Conservation (phyloP, 352 stramenopile genomes). For the Globisporangium okanoganense region DNA sequence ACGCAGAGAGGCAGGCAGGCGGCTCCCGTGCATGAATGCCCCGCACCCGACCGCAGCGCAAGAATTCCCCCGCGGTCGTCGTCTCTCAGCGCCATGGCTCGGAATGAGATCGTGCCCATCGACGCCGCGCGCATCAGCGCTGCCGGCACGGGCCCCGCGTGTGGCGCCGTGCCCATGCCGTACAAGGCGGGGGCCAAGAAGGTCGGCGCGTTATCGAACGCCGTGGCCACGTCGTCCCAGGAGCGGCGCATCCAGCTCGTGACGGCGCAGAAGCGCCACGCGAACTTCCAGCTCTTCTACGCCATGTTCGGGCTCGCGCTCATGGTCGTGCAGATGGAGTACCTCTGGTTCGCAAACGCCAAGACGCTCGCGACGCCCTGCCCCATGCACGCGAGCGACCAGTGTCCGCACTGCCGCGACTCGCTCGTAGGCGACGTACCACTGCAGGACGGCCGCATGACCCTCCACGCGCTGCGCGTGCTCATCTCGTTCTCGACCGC, state of each 20-base stretch:
- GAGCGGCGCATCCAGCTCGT: slow-evolving; percentile 54
- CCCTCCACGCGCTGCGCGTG: slow-evolving; percentile 56
- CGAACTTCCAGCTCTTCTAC: slow-evolving; percentile 69
- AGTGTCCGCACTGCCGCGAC: slow-evolving; percentile 39
- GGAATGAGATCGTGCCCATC: slow-evolving; percentile 69
- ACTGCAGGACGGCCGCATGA: slow-evolving; percentile 50
- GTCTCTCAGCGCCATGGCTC: slow-evolving; percentile 29
- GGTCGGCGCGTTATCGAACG: slow-evolving; percentile 16
- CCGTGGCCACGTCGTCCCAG: slow-evolving; percentile 37
- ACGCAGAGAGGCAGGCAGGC: neutral
- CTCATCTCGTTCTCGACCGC: slow-evolving; percentile 64
- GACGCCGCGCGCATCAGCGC: neutral
- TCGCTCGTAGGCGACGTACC: slow-evolving; percentile 28
- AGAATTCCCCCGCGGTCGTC: neutral
- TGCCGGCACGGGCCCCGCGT: neutral
- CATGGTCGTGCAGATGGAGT: slow-evolving; percentile 77
- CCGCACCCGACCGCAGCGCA: neutral
- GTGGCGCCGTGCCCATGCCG: slow-evolving; percentile 12
- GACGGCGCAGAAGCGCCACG: slow-evolving; percentile 36
- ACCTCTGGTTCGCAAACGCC: slow-evolving; percentile 67
- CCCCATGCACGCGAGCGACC: slow-evolving; percentile 19
- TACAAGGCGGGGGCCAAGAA: slow-evolving; percentile 20
- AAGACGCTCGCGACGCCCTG: slow-evolving; percentile 29
- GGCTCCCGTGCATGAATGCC: slow-evolving; percentile 3
- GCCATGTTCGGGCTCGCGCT: slow-evolving; percentile 57